Conservation (phyloP, 768 basidiomycete species). For the Pulveroboletus sp. region DNA sequence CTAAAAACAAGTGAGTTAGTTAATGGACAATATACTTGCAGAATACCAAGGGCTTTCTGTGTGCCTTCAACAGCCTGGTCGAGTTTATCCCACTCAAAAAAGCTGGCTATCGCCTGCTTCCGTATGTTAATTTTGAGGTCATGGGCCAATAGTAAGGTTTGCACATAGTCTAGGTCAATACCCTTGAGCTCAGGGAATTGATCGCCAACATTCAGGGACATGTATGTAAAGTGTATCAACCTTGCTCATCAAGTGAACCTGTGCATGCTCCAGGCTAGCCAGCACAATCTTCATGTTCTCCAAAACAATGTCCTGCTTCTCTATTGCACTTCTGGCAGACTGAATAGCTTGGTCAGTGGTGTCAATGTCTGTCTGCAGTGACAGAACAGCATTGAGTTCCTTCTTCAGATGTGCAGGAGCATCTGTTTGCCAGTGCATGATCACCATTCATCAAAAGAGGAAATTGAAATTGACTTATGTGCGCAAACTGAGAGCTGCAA, state of each 20-base stretch:
- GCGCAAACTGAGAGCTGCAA: constrained; percentile 28
- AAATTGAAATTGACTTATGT: too few relatives aligned
- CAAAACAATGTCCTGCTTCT: background rate
- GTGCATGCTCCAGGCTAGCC: background rate
- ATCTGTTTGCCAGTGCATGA: too few relatives aligned
- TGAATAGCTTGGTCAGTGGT: constrained; percentile 7
- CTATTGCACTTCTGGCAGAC: background rate
- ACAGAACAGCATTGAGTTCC: too few relatives aligned
- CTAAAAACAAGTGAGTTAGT: background rate
- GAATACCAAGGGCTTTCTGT: background rate
- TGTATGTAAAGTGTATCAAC: background rate
- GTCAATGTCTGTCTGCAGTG: constrained; percentile 30
- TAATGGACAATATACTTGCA: too few relatives aligned
- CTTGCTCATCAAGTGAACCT: background rate
- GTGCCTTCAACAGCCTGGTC: background rate
- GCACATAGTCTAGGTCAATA: background rate
- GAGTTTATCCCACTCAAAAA: background rate
- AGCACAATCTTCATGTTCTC: background rate
- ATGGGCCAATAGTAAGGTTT: background rate
- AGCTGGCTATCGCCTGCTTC: background rate
- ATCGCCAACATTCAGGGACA: background rate
- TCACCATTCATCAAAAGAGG: too few relatives aligned
- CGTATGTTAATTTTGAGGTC: background rate
- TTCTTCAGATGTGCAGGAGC: background rate
- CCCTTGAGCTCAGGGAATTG: background rate